Conservation (phyloP, 805 yeast genomes). For the Ogataea pini region DNA sequence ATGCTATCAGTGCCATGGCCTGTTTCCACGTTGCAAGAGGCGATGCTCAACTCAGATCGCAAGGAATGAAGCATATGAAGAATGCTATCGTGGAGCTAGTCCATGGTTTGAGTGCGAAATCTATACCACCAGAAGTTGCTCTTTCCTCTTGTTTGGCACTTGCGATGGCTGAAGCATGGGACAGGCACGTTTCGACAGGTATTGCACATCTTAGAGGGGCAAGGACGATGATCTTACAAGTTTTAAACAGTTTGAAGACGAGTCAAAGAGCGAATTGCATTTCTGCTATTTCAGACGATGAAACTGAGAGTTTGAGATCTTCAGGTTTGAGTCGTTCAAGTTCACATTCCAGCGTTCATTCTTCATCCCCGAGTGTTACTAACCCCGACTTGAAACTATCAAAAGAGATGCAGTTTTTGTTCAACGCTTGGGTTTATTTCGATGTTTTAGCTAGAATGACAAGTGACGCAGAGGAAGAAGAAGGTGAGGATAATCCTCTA, state of each 20-base stretch:
- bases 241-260: constrained; percentile 32
- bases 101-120: constrained; percentile 48
- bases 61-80: constrained; percentile 60
- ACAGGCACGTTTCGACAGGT: constrained; percentile 64
- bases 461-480: constrained; percentile 46
- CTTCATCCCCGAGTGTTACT: neutral
- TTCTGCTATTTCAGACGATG: constrained; percentile 4
- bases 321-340: constrained; percentile 8
- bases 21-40: constrained; percentile 57
- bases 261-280: constrained; percentile 18
- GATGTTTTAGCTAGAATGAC: constrained; percentile 71
- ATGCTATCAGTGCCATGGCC: constrained; percentile 68
- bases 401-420: constrained; percentile 49
- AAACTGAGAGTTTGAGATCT: neutral
- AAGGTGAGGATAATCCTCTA: constrained; percentile 8
- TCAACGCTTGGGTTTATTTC: constrained; percentile 67
- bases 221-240: constrained; percentile 55
- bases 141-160: constrained; percentile 62
- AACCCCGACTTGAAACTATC: constrained; percentile 32
- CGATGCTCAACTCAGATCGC: constrained; percentile 44
- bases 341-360: constrained; percentile 9
- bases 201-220: constrained; percentile 72
- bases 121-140: constrained; percentile 63
- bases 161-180: constrained; percentile 71
- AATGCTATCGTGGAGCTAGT: constrained; percentile 60